Conservation (phyloP, 2,329 filamentous ascomycete species). For the Dothideomycetidae sp. region DNA sequence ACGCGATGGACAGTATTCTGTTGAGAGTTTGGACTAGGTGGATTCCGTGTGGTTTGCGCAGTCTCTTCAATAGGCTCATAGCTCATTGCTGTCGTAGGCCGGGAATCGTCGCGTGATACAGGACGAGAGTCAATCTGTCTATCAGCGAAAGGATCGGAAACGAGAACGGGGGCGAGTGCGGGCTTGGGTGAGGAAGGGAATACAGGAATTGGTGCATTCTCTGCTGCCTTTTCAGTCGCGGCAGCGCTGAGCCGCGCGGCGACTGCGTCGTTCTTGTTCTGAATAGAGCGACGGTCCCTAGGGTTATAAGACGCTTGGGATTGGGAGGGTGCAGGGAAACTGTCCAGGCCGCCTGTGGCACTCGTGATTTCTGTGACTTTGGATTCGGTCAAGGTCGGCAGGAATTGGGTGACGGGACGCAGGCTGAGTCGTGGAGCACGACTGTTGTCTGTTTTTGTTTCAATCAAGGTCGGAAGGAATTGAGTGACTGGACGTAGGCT, state of each 20-base stretch:
- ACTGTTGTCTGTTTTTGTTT: constrained; percentile 31
- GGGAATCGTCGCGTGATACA: constrained; percentile 12
- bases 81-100: constrained; percentile 15
- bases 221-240: constrained; percentile 15
- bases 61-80: constrained; percentile 16
- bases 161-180: constrained; percentile 12
- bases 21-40: constrained; percentile 14
- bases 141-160: constrained; percentile 19
- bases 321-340: constrained; percentile 10
- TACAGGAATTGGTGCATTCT: constrained; percentile 14
- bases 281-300: constrained; percentile 25
- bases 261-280: constrained; percentile 25
- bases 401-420: constrained; percentile 70
- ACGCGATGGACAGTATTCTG: constrained; percentile 69
- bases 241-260: constrained; percentile 24
- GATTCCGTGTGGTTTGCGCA: constrained; percentile 12
- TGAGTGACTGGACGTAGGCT: too few species aligned
- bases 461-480: too few species aligned
- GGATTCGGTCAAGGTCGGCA: constrained; percentile 45
- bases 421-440: constrained; percentile 70
- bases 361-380: constrained; percentile 25
- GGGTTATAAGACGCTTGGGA: constrained; percentile 20
- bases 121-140: constrained; percentile 5
- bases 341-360: constrained; percentile 16
- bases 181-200: neutral